Percentiles rank a stretch among this genome's conserved stretches.
phyloP scores from a whole-genome alignment of 352 stramenopile species.

The Saprolegnia parasitica region DNA sequence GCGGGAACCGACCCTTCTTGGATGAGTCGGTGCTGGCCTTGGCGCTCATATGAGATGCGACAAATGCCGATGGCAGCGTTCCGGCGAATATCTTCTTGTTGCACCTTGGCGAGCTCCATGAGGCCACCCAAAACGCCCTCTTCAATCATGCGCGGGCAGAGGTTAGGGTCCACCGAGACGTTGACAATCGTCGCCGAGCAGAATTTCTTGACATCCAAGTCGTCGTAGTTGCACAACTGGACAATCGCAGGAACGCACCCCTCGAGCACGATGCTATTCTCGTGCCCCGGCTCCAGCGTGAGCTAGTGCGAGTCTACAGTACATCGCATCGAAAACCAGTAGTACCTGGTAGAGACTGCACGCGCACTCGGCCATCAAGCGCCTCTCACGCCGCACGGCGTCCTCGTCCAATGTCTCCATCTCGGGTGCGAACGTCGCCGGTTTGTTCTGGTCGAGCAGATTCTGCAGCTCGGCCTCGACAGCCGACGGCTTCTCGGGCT shows the following conservation, averaged over 20 bases:
- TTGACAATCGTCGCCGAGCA: constrained; percentile 80
- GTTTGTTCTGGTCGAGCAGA: not conserved
- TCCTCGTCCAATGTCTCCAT: constrained; percentile 7
- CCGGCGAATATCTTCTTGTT: constrained; percentile 72
- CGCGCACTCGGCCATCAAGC: constrained; percentile 8
- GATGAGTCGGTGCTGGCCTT: constrained; percentile 60
- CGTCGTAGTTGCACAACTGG: constrained; percentile 69
- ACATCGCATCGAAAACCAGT: not conserved
- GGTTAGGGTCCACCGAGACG: constrained; percentile 47
- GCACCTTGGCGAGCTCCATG: constrained; percentile 70
- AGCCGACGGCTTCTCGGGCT: constrained; percentile 37
- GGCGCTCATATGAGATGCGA: constrained; percentile 74
- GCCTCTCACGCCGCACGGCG: not conserved
- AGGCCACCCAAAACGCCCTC: constrained; percentile 66
- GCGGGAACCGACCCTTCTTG: constrained; percentile 79
- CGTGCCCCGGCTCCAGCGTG: constrained; percentile 55
- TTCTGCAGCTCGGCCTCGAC: constrained; percentile 42
- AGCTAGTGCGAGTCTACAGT: constrained; percentile 45
- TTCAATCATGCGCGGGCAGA: constrained; percentile 57
- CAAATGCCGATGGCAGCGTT: constrained; percentile 81
- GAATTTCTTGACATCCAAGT: constrained; percentile 76
- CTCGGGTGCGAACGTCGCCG: not conserved
- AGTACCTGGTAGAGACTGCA: constrained; percentile 20
- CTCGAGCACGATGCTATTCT: constrained; percentile 71
- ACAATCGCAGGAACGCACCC: constrained; percentile 67